Base-by-base conservation (phyloP, 495 filamentous ascomycete genomes). In the Oidiodendron maius region DNA sequence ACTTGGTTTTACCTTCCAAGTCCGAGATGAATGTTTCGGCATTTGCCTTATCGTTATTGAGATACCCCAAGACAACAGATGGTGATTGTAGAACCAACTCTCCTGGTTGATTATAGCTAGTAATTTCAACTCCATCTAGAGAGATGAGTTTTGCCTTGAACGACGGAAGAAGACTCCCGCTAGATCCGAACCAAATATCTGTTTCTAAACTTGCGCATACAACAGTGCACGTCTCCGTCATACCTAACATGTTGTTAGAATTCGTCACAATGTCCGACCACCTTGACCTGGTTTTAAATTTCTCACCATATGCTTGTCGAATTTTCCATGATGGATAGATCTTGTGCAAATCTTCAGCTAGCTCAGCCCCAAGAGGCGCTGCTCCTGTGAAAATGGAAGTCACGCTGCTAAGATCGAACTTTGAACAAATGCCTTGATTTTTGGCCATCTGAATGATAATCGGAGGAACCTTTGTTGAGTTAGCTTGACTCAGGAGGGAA, bases 391-490 rank as follows among this genome's bases (percentile, higher is more conserved):
- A 91, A 22, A 91, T 62, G 1, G 71, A 58, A 13, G 59, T 63
- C 12, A 91, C 80, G 43, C 81, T 84, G 58, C 76, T 86, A 16
- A 95, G 65, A 58, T 96, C 83, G 58, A 84, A 91, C 50, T 87
- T 80, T 21, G 77, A 69, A 53, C 83, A 77, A 1, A 74, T 53
- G 0, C 78, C 65, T 22, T 71, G 70, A 61, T 78, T 84, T 45
- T 89, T 86, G 39, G 82, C 64, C 79, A 96, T 81, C 36, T 78
- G 75, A 55, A 95, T 86, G 43, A 95, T 82, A 51, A 96, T 93
- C 1, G 90, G 90, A 40, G 90, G 90, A 1, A 95, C 83, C 57
- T 60, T 32, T 15, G 15, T 35, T 10, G 4, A 8, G 16, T 46
- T 21, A 40, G 32, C 11, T 51, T 38, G 35, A 44, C 37, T 4